phyloP scores from a whole-genome alignment of 495 filamentous ascomycete genomes.

The Talaromyces thailandensis region DNA sequence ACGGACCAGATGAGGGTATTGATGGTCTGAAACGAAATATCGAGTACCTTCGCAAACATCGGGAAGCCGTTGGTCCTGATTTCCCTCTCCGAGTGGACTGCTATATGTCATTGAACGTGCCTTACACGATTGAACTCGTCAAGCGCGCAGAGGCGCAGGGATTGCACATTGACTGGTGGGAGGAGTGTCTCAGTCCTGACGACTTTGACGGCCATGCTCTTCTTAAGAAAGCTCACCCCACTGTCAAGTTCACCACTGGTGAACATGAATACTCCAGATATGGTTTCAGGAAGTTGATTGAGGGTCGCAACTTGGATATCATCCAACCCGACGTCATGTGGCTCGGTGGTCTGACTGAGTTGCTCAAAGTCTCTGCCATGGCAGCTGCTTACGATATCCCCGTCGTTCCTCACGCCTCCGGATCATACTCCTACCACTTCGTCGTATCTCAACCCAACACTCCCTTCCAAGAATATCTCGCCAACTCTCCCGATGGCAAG shows the following conservation, averaged over 20 bases:
- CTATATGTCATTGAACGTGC: constrained; percentile 90
- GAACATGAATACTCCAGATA: constrained; percentile 91
- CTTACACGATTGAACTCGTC: constrained; percentile 84
- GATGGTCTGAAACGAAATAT: constrained; percentile 79
- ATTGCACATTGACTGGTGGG: constrained; percentile 93
- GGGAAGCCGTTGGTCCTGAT: constrained; percentile 75
- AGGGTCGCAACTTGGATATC: constrained; percentile 86
- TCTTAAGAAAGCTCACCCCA: constrained; percentile 81
- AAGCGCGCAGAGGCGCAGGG: constrained; percentile 68
- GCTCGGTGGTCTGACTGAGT: constrained; percentile 85
- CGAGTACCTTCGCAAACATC: constrained; percentile 75
- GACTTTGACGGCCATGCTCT: constrained; percentile 83
- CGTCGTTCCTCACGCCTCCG: constrained; percentile 87
- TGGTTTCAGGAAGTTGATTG: constrained; percentile 88
- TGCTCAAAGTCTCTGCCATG: constrained; percentile 80
- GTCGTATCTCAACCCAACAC: constrained; percentile 84
- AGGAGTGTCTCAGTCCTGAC: constrained; percentile 83
- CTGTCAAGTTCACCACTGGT: constrained; percentile 88
- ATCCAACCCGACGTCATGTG: constrained; percentile 96
- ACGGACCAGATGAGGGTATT: constrained; percentile 76
- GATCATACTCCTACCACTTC: constrained; percentile 91
- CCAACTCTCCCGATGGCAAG: constrained; percentile 84
- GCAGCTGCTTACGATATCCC: constrained; percentile 88
- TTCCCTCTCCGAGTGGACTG: constrained; percentile 93
- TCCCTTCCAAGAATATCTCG: constrained; percentile 90